Conservation (phyloP, 192 early-diverging fungal genomes). For the Coemansia sp. region DNA sequence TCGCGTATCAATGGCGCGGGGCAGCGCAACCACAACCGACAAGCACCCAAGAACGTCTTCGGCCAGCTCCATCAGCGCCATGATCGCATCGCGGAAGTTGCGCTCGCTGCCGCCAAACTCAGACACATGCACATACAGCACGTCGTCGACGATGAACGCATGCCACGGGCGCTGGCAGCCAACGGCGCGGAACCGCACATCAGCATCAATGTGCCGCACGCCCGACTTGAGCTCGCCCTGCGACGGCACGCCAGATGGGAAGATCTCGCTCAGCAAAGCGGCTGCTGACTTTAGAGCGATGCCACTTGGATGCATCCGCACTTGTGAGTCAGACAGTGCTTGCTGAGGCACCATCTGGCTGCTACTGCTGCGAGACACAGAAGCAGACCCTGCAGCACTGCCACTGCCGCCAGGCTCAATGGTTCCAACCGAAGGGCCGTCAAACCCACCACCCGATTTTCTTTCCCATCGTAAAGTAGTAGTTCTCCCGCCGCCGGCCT, state of each 20-base stretch:
- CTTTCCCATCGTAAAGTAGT: slow-evolving; percentile 56
- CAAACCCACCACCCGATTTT: slow-evolving; percentile 59
- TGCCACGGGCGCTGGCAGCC: slow-evolving; percentile 35
- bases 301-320: slow-evolving; percentile 1
- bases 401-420: slow-evolving; percentile 39
- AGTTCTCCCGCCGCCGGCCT: slow-evolving; percentile 44
- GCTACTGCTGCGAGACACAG: slow-evolving; percentile 8
- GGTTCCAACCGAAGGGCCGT: slow-evolving; percentile 26
- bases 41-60: slow-evolving; percentile 47
- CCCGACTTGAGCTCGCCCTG: slow-evolving; percentile 45
- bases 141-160: slow-evolving; percentile 43
- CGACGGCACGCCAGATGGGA: slow-evolving; percentile 47
- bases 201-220: slow-evolving; percentile 15
- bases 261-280: slow-evolving; percentile 36
- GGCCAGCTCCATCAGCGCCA: slow-evolving; percentile 56
- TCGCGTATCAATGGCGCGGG: slow-evolving; percentile 13
- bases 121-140: slow-evolving; percentile 31
- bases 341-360: slow-evolving; percentile 14
- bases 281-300: slow-evolving; percentile 27
- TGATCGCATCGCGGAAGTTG: slow-evolving; percentile 39
- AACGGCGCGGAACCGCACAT: slow-evolving; percentile 18
- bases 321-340: neutral
- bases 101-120: slow-evolving; percentile 33
- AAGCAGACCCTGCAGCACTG: slow-evolving; percentile 10
- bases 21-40: slow-evolving; percentile 43